Base-by-base conservation (phyloP, 2,329 filamentous ascomycete genomes). In the Aphanocladium album region DNA sequence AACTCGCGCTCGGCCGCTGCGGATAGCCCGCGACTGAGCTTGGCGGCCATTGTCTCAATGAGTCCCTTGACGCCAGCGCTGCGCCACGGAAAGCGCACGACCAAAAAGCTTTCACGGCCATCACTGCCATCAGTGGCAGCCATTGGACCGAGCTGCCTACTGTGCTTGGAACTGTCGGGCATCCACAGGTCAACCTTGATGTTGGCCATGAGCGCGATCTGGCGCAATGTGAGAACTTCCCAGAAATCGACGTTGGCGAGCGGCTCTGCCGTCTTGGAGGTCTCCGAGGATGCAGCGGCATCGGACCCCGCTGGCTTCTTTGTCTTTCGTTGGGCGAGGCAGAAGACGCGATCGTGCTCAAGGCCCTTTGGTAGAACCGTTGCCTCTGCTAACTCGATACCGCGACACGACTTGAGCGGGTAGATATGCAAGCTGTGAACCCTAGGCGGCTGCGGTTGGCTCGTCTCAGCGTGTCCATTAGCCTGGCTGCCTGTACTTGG, bases 261-360 rank as follows among this genome's bases (percentile, higher is more conserved):
- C 21, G 27, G 21, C 5, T 17, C 25, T 7, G 27, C 27, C 0
- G 39, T 12, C 35, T 50, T 5, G 12, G 41, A 8, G 1, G 25
- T n/a, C 5, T n/a, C 35, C 14, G 30, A 5, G 2, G 27, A 6
- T 21, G 49, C 43, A 46, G 27, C 61, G 63, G 66, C 46, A 64
- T 17, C 37, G 2, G 25, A 6, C 12, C 27, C 30, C 52, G 46
- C 19, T 21, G 21, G 30, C 25, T 52, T 59, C 56, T 37, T 60
- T 27, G 50, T 60, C 70, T 77, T 77, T 63, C 83, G 77, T 72
- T 93, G 88, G 1, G 89, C 91, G 70, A 97, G 90, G 52, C 86
- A 88, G 77, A 92, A 96, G 66, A 93, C 83, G 6, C 91, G 85
- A 74, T 97, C 92, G 72, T 89, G 89, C 70, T 88, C 83, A 60